A percentile compares a stretch with the other conserved stretches of the same genome.
phyloP scores from a whole-genome alignment of 306 rosid genomes.

The Argentina anserina region DNA sequence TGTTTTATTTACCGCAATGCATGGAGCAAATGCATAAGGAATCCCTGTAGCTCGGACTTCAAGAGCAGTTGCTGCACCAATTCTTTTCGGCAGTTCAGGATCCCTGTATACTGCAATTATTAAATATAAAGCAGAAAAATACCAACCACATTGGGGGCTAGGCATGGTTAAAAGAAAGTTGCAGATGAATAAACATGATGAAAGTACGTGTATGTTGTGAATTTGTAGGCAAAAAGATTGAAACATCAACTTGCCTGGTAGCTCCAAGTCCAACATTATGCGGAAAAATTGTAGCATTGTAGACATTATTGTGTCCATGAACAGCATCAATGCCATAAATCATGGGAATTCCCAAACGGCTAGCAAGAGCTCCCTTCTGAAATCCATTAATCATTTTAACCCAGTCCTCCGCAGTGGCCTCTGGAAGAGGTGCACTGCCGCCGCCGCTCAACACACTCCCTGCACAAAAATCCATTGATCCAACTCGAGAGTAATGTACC shows the following conservation, averaged over 20 bases:
- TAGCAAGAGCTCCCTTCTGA: slow-evolving; percentile 75
- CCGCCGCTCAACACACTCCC: slow-evolving; percentile 98
- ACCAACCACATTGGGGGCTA: not conserved
- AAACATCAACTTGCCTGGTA: slow-evolving; percentile 67
- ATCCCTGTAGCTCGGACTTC: slow-evolving; percentile 96
- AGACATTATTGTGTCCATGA: slow-evolving; percentile 96
- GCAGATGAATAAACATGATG: too few relatives aligned
- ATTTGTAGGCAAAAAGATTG: not conserved
- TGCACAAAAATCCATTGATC: too few relatives aligned
- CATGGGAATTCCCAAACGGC: slow-evolving; percentile 93
- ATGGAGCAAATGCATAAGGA: slow-evolving; percentile 88
- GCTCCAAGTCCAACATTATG: slow-evolving; percentile 96
- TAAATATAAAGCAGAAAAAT: slow-evolving; percentile 16
- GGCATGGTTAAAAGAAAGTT: not conserved
- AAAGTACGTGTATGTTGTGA: not conserved
- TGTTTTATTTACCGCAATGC: slow-evolving; percentile 70
- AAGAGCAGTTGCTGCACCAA: slow-evolving; percentile 93
- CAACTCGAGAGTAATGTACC: not conserved
- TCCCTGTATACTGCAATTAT: slow-evolving; percentile 46
- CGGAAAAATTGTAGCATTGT: slow-evolving; percentile 79
- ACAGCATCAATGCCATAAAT: slow-evolving; percentile 96
- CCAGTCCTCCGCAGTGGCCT: slow-evolving; percentile 90
- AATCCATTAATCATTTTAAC: slow-evolving; percentile 76
- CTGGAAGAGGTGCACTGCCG: slow-evolving; percentile 84
- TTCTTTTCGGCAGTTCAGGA: slow-evolving; percentile 54